Evolutionary conservation across 2,329 filamentous ascomycete genomes (phyloP).

Genomic region (Cladorrhinum sp.): DNA sequence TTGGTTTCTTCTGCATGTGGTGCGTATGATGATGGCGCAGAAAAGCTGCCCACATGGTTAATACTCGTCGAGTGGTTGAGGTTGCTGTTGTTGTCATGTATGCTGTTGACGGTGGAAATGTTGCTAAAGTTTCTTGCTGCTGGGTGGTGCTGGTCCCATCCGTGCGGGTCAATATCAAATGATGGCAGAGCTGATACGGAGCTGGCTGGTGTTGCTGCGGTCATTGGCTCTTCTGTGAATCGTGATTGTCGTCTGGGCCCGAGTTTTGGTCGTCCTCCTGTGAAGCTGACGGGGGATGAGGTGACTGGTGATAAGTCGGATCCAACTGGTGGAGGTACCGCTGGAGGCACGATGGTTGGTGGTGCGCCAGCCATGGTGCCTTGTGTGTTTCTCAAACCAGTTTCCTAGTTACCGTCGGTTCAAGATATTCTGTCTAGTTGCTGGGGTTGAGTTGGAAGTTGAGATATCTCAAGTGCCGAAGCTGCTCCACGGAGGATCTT

Average conservation of each 20-base stretch:
- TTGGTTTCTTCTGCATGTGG: background rate
- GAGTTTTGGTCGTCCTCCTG: conserved; percentile 9
- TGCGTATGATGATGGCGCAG: background rate
- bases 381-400: background rate
- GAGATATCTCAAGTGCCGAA: background rate
- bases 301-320: background rate
- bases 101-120: background rate
- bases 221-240: conserved; percentile 30
- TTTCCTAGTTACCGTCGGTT: background rate
- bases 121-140: background rate
- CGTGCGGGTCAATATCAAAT: conserved; percentile 5
- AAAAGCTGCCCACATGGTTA: background rate
- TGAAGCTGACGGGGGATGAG: conserved; percentile 1
- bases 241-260: conserved; percentile 23
- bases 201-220: conserved; percentile 30
- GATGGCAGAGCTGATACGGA: conserved; percentile 28
- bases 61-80: background rate
- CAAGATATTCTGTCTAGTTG: background rate
- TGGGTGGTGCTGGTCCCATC: background rate
- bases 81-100: conserved; percentile 7
- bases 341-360: background rate
- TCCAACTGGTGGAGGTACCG: background rate
- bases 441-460: background rate
- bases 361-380: background rate
- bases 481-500: background rate